Conservation (phyloP, 371 early-diverging fungal genomes). For the Coemansia sp. region DNA sequence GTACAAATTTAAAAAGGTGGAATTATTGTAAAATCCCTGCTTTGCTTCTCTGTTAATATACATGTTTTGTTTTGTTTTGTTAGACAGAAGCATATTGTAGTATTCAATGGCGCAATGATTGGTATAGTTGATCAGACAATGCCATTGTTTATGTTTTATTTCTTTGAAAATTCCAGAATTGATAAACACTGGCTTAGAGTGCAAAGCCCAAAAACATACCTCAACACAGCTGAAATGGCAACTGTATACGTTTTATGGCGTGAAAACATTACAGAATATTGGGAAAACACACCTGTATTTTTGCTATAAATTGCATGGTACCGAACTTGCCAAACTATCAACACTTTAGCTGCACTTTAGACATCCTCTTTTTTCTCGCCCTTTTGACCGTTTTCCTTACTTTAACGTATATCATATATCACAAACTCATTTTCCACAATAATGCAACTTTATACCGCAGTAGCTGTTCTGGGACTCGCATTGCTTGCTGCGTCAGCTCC, state of each 20-base stretch:
- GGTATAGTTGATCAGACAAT: background rate
- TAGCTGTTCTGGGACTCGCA: background rate
- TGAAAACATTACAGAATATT: too few relatives aligned
- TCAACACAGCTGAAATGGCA: too few relatives aligned
- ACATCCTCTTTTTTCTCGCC: too few relatives aligned
- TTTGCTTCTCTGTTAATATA: background rate
- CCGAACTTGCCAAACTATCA: background rate
- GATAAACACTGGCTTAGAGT: background rate
- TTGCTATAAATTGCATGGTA: constrained; percentile 1
- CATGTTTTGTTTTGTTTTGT: background rate
- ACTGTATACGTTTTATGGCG: too few relatives aligned
- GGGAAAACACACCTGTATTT: too few relatives aligned
- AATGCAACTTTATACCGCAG: background rate
- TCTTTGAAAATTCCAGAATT: background rate
- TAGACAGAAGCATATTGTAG: background rate
- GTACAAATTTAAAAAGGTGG: background rate
- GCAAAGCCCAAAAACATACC: background rate
- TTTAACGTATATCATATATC: background rate
- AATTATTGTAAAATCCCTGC: background rate
- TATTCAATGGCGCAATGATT: background rate
- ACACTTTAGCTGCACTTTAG: background rate
- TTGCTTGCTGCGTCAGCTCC: constrained; percentile 19
- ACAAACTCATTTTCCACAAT: background rate
- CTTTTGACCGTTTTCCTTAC: too few relatives aligned
- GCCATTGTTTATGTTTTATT: background rate